Evolutionary conservation across 225 moss, liverwort and hornwort genomes (phyloP), one percentile per base, ranked within the genome.

Genomic region (Thuidium tamariscinum): DNA sequence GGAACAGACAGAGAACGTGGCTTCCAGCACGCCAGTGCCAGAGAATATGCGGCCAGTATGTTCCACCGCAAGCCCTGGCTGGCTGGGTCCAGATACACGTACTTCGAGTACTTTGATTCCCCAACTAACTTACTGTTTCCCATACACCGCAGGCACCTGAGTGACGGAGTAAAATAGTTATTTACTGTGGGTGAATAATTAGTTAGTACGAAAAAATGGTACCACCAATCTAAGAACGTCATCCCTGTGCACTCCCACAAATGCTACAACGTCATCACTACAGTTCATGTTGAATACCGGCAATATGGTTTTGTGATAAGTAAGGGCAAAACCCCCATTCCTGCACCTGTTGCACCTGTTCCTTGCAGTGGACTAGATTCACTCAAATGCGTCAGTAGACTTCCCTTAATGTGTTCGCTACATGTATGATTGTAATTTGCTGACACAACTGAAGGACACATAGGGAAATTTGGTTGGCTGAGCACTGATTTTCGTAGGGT

Each of bases 161-260:
- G 13, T 7, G 42, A 42, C 5, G 13, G 13, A 18, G 13, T 10
- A 18, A 57, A 17, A 10, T 17, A 5, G 18, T 30, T 72, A 72
- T 72, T 73, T 30, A 19, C 15, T 30, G 5, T 48, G 48, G 73
- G 48, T 48, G 30, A 32, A 32, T 72, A 72, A 72, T 46, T 72
- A 46, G 18, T 6, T 48, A 10, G 73, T 73, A 27, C 6, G 2
- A 10, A 22, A 37, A 44, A 46, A 26, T 72, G 18, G 26, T 18
- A 30, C 0, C 0, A 30, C 1, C 4, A 7, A 46, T 46, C 11
- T 30, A 72, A 5, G 9, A 42, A 27, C 2, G 10, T 44, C 30
- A 72, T 1, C 11, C 5, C 0, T 26, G 1, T 11, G 30, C 46
- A 29, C 11, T 32, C n/a, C n/a, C n/a, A 18, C 18, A 72, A 72